Conservation (phyloP, 176 grass and related monocot genomes). For the Oryza punctata region DNA sequence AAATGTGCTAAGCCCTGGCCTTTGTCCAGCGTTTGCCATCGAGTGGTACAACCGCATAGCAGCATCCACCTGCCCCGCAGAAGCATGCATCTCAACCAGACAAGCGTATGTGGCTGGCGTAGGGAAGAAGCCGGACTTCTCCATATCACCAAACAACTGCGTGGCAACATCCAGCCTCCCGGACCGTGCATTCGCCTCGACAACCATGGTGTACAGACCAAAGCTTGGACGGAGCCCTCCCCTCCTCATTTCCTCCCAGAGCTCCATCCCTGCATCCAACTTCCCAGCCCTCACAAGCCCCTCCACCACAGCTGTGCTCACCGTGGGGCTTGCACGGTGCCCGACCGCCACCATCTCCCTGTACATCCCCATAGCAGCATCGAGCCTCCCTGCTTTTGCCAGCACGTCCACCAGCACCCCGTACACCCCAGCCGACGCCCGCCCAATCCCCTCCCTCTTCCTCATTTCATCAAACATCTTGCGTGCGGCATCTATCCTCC, state of each 20-base stretch:
- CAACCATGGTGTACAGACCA: slow-evolving; percentile 79
- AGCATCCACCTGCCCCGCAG: slow-evolving; percentile 69
- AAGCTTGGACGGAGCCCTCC: slow-evolving; percentile 75
- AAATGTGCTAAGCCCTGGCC: slow-evolving; percentile 84
- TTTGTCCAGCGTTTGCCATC: slow-evolving; percentile 77
- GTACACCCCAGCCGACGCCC: slow-evolving; percentile 51
- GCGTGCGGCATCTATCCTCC: slow-evolving; percentile 75
- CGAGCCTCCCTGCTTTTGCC: slow-evolving; percentile 81
- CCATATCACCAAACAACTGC: slow-evolving; percentile 81
- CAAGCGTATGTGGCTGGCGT: slow-evolving; percentile 79
- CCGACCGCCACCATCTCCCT: slow-evolving; percentile 75
- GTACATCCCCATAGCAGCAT: slow-evolving; percentile 80
- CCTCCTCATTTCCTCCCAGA: slow-evolving; percentile 82
- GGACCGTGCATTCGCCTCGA: slow-evolving; percentile 85
- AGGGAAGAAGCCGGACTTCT: slow-evolving; percentile 93
- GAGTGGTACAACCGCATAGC: slow-evolving; percentile 87
- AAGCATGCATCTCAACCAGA: slow-evolving; percentile 89
- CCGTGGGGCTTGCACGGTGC: slow-evolving; percentile 50
- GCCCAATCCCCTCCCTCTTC: slow-evolving; percentile 36
- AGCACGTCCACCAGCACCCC: slow-evolving; percentile 76
- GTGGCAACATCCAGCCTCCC: slow-evolving; percentile 59
- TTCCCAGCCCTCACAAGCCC: slow-evolving; percentile 79
- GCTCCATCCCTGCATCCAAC: slow-evolving; percentile 78
- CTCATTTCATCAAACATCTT: slow-evolving; percentile 92
- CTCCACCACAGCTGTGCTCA: slow-evolving; percentile 72